Conservation (phyloP, 1,284 basidiomycete genomes). For the Apiotrichum veenhuisii region DNA sequence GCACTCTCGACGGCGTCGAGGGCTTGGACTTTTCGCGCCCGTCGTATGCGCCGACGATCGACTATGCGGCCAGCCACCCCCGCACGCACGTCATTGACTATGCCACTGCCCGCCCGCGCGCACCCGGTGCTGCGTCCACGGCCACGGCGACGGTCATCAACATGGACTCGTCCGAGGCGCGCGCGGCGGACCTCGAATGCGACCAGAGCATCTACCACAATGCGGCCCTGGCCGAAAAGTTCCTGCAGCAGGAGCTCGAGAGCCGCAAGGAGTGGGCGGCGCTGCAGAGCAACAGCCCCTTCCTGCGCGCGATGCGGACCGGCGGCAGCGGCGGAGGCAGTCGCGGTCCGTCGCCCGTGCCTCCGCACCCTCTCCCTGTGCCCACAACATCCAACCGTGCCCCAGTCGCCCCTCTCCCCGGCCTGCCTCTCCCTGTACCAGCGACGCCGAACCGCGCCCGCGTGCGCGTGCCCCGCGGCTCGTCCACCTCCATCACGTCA, state of each 20-base stretch:
- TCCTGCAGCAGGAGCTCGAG: background rate
- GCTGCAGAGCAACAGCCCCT: background rate
- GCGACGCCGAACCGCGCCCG: background rate
- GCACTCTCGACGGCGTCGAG: background rate
- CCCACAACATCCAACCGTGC: too few species aligned
- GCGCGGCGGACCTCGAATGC: background rate
- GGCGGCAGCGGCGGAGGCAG: too few species aligned
- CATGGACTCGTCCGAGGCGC: background rate
- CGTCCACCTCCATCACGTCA: background rate
- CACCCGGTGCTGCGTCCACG: too few species aligned
- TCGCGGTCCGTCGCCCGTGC: too few species aligned
- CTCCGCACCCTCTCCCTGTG: too few species aligned
- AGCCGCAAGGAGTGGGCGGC: background rate
- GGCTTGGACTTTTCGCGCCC: conserved; percentile 3
- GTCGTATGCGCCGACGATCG: background rate
- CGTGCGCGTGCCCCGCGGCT: background rate
- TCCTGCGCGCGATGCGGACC: background rate
- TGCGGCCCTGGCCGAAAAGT: background rate
- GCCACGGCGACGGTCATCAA: background rate
- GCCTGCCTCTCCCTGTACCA: background rate
- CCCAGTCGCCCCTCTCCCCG: background rate
- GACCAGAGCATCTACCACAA: background rate
- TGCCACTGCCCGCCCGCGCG: too few species aligned
- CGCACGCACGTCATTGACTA: too few species aligned
- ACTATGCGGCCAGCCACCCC: background rate